Evolutionary conservation across 805 yeast species (phyloP), one percentile per base, ranked within the genome.

Genomic region (Lipomyces yamanashiensis): DNA sequence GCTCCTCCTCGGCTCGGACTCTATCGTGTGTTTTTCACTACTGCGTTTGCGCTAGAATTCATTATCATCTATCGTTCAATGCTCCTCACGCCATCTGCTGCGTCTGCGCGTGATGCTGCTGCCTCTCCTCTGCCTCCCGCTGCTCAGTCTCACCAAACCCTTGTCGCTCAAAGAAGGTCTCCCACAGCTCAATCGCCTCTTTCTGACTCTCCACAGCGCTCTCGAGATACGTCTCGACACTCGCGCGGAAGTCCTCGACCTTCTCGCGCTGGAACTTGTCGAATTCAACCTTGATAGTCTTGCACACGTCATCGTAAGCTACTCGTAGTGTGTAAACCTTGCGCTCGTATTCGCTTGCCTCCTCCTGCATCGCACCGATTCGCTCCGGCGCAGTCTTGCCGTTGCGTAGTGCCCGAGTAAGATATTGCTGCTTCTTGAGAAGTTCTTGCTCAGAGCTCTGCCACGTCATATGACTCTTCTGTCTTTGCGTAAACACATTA

Each of bases 181-280:
- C 81, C 81, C 81, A 78, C 23, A 76, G 66, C 71, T 78, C 81
- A 49, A 78, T 78, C 9, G 79, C 86, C 74, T 92, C 97, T 77
- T 95, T 95, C 76, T 95, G 99, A 39, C 92, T 82, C 76, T 95
- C 99, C 59, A 92, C 89, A 28, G 95, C 84, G 58, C 95, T 85
- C 75, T 95, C 98, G 73, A 96, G 83, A 71, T 87, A 92, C 12
- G 93, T 87, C 76, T 95, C 99, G 58, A 93, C 89, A 66, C 92
- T 84, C 71, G 89, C 89, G 73, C 97, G 84, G 76, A 93, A 91
- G 71, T 92, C 98, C 44, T 84, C 85, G 41, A 90, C 82, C 71
- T 87, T 89, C 62, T 88, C 93, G 50, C 80, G 78, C 73, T 91
- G 96, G 73, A 92, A 90, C 15, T 75, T 72, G 17, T 79, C 81